These are phyloP conservation scores for Lactifluus echinatus DNA, from an alignment of 768 basidiomycete species.

Conservation along the genomic window DNA sequence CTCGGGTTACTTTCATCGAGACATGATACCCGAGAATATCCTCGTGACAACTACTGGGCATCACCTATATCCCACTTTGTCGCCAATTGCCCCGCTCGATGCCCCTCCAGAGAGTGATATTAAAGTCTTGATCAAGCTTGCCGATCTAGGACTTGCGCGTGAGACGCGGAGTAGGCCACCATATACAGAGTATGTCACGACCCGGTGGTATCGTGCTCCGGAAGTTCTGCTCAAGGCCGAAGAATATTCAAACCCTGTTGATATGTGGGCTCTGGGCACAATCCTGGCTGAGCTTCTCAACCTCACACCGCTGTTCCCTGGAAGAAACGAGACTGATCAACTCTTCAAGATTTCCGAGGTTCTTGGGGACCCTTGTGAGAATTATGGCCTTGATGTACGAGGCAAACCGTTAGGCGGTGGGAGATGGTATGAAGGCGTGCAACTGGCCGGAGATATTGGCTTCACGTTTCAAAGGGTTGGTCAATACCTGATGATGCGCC, in stretches of 20 bases:
- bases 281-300: constrained; percentile 97
- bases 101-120: constrained; percentile 84
- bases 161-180: constrained; percentile 84
- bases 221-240: constrained; percentile 90
- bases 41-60: constrained; percentile 96
- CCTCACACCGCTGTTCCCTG: constrained; percentile 91
- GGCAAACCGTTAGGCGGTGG: constrained; percentile 77
- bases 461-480: constrained; percentile 85
- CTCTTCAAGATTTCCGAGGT: constrained; percentile 83
- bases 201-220: constrained; percentile 99
- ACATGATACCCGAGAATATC: constrained; percentile 99
- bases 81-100: constrained; percentile 53
- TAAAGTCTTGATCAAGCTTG: constrained; percentile 92
- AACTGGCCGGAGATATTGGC: constrained; percentile 75
- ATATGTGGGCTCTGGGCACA: constrained; percentile 99
- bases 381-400: constrained; percentile 68
- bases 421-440: constrained; percentile 74
- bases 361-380: constrained; percentile 77
- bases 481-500: constrained; percentile 10
- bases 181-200: constrained; percentile 98
- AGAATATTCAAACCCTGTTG: constrained; percentile 94
- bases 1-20: constrained; percentile 94
- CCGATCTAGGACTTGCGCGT: constrained; percentile 94
- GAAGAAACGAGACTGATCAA: constrained; percentile 90
- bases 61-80: constrained; percentile 79